Evolutionary conservation across 2,329 filamentous ascomycete genomes (phyloP), one percentile per base, ranked within the genome.

Genomic region (Aureobasidium sp.): DNA sequence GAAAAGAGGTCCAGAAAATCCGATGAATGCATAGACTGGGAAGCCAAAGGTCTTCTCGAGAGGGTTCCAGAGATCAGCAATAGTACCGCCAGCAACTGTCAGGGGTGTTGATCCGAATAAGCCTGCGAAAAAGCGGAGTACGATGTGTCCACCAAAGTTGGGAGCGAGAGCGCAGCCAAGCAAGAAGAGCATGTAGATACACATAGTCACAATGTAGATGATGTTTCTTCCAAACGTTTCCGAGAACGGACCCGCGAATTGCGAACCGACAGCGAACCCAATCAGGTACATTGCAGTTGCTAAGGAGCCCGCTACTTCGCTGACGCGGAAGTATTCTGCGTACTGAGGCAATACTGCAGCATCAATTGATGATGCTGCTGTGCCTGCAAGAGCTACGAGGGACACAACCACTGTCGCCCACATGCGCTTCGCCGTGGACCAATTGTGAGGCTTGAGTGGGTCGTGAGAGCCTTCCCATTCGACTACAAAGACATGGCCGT

Each of bases 261-360:
- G 66, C 3, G 74, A 71, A 5, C 75, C 75, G 17, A 70, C 63
- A 3, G 71, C 74, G 39, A 76, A 69, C 1, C 78, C 79, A 33
- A 81, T 72, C 7, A 81, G 37, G 9, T 52, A 60, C 56, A 59
- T 49, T 3, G 56, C 56, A 12, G 61, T 62, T 4, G 53, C 61
- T 12, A 62, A 12, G 9, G 61, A 59, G 12, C 54, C 61, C 2
- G 61, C 53, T 2, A 59, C 54, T 14, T 62, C 53, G 24, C 61
- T 62, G 12, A 62, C 22, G 19, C 42, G 40, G 22, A 56, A 62
- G 29, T 62, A 62, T 7, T 45, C 61, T 31, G 61, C 53, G 27
- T 62, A 62, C 19, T 62, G 61, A 44, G 61, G 61, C 45, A 62
- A 27, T 6, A 62, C 61, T 7, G 52, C 61, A 45, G 61, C 61